Percentiles rank a stretch among this genome's conserved stretches.
phyloP scores from a whole-genome alignment of 306 rosid species.

The Mimosa pudica region DNA sequence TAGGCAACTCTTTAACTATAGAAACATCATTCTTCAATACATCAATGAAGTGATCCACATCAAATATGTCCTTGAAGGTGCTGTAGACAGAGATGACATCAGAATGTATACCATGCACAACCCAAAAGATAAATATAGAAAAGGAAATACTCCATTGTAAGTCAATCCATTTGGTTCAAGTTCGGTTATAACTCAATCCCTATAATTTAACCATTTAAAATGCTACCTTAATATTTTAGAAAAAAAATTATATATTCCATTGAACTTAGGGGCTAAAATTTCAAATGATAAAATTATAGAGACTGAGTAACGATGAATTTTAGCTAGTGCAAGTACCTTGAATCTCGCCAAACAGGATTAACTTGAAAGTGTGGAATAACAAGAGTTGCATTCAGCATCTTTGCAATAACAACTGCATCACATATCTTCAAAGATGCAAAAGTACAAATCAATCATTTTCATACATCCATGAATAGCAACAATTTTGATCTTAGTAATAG shows the following conservation, averaged over 20 bases:
- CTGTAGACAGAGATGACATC: constrained; percentile 55
- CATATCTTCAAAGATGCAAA: constrained; percentile 68
- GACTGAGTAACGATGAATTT: background rate
- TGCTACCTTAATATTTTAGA: background rate
- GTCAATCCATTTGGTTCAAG: too few species aligned
- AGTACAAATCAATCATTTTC: constrained; percentile 8
- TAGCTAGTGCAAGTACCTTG: constrained; percentile 57
- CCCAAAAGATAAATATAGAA: background rate
- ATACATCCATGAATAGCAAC: constrained; percentile 13
- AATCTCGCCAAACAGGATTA: constrained; percentile 94
- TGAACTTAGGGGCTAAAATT: too few species aligned
- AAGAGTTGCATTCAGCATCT: constrained; percentile 90
- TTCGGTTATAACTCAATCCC: background rate
- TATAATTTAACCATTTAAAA: too few species aligned
- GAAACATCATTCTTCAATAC: constrained; percentile 81
- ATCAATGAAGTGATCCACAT: constrained; percentile 94
- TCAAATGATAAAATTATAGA: too few species aligned
- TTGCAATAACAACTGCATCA: constrained; percentile 97
- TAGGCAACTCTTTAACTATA: constrained; percentile 84
- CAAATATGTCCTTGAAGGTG: constrained; percentile 92
- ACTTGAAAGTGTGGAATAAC: constrained; percentile 93
- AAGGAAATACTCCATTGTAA: background rate
- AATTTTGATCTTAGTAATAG: background rate
- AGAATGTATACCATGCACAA: constrained; percentile 33
- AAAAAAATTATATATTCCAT: background rate